These are phyloP conservation scores for Raphanus sativus DNA, from an alignment of 345 rosid species.

Conservation along the genomic window DNA sequence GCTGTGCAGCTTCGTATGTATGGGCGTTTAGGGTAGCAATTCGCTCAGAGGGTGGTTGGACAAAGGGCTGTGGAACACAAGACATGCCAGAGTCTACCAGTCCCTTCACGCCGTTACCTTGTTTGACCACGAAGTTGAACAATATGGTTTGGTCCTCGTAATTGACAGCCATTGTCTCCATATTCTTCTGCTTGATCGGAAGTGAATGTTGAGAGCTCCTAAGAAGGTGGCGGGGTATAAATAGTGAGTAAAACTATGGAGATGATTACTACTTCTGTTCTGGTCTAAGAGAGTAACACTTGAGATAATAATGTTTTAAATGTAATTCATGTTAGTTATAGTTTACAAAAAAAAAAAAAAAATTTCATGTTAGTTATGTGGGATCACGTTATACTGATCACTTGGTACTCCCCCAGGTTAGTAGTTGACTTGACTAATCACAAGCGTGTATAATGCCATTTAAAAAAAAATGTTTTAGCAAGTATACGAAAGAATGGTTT, in stretches of 20 bases:
- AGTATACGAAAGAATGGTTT: neutral
- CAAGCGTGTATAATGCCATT: conserved; percentile 33
- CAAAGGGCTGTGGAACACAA: conserved; percentile 43
- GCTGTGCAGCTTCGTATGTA: conserved; percentile 12
- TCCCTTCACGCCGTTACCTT: conserved; percentile 61
- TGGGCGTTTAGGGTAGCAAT: conserved; percentile 37
- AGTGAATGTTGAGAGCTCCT: conserved; percentile 4
- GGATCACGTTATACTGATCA: neutral
- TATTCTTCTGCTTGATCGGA: neutral
- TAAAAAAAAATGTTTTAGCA: neutral
- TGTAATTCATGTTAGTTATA: neutral
- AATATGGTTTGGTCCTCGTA: conserved; percentile 41
- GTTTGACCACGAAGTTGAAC: conserved; percentile 49
- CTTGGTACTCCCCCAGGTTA: neutral
- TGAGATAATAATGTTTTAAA: neutral
- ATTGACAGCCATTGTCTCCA: conserved; percentile 20
- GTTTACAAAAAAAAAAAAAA: no score
- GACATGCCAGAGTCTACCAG: conserved; percentile 48
- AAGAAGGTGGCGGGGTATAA: neutral
- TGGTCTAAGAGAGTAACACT: neutral
- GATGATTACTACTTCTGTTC: neutral
- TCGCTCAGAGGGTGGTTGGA: conserved; percentile 47
- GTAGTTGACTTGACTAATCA: neutral
- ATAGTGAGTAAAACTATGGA: neutral
- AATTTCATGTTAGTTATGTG: neutral